Percentiles rank a stretch among this genome's conserved stretches.
These are phyloP conservation scores for Cyberlindnera maritima DNA, from an alignment of 805 yeast genomes.

Conservation along the genomic window DNA sequence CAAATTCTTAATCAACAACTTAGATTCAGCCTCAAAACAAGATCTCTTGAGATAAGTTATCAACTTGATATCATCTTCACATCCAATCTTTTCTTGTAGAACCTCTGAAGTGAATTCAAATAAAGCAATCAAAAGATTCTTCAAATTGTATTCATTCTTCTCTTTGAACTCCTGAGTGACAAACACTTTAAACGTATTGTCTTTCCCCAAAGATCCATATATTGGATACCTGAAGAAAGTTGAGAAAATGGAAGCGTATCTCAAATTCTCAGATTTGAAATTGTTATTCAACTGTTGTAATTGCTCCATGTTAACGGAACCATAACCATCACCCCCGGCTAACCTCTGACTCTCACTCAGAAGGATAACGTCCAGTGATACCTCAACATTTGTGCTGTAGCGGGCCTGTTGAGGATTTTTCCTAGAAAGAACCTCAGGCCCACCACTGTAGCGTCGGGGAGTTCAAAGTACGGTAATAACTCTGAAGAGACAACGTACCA, in stretches of 20 bases:
- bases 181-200: conserved; percentile 18
- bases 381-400: conserved; percentile 27
- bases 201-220: conserved; percentile 18
- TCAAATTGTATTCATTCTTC: conserved; percentile 22
- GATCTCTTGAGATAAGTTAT: conserved; percentile 22
- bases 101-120: conserved; percentile 26
- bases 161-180: conserved; percentile 24
- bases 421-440: conserved; percentile 29
- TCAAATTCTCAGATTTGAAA: conserved; percentile 16
- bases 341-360: conserved; percentile 31
- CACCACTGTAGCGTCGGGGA: conserved; percentile 29
- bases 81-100: conserved; percentile 10
- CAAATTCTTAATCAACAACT: conserved; percentile 25
- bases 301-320: conserved; percentile 1
- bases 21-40: conserved; percentile 25
- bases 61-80: conserved; percentile 17
- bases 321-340: conserved; percentile 22
- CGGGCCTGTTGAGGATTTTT: conserved; percentile 29
- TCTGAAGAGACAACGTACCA: conserved; percentile 10
- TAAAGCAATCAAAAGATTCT: conserved; percentile 23
- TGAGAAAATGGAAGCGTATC: conserved; percentile 21
- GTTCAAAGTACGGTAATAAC: conserved; percentile 19
- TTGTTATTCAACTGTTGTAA: conserved; percentile 23
- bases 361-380: conserved; percentile 30
- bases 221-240: conserved; percentile 24